These are phyloP conservation scores for Ceratocystis eucalypticola DNA, from an alignment of 2,329 filamentous ascomycete genomes.

Conservation along the genomic window DNA sequence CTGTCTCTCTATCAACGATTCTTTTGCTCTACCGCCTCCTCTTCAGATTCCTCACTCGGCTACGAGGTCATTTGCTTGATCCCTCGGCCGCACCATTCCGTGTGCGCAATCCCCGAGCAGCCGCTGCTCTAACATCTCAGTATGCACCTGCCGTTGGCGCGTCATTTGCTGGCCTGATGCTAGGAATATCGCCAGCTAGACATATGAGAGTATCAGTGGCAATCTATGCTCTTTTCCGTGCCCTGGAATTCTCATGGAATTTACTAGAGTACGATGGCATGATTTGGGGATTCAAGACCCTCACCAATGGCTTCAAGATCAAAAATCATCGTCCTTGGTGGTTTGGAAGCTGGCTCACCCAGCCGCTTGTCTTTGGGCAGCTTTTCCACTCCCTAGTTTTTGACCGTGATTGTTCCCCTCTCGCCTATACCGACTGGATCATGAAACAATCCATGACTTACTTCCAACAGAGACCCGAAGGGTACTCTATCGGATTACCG, in stretches of 20 bases:
- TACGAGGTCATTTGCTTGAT: constrained; percentile 65
- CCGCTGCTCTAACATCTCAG: constrained; percentile 61
- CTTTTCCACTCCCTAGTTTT: constrained; percentile 64
- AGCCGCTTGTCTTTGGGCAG: constrained; percentile 64
- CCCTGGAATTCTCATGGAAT: constrained; percentile 79
- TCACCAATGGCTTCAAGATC: constrained; percentile 28
- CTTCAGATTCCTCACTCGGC: constrained; percentile 72
- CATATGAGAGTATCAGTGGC: constrained; percentile 63
- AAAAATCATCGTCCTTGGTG: constrained; percentile 60
- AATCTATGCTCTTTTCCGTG: constrained; percentile 68
- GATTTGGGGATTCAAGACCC: constrained; percentile 43
- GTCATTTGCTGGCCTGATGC: constrained; percentile 67
- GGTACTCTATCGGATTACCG: constrained; percentile 48
- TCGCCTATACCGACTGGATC: constrained; percentile 35
- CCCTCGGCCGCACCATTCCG: constrained; percentile 72
- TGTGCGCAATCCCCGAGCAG: constrained; percentile 63
- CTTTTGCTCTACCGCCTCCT: constrained; percentile 79
- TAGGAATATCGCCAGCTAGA: constrained; percentile 57
- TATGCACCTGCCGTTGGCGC: constrained; percentile 85
- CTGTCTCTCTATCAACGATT: constrained; percentile 70
- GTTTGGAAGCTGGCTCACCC: constrained; percentile 73
- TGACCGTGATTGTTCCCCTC: constrained; percentile 59
- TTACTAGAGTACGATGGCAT: constrained; percentile 60
- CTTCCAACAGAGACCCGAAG: constrained; percentile 55
- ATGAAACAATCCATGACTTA: constrained; percentile 69